Conservation (phyloP, 495 filamentous ascomycete species). For the Penicillium parvum region DNA sequence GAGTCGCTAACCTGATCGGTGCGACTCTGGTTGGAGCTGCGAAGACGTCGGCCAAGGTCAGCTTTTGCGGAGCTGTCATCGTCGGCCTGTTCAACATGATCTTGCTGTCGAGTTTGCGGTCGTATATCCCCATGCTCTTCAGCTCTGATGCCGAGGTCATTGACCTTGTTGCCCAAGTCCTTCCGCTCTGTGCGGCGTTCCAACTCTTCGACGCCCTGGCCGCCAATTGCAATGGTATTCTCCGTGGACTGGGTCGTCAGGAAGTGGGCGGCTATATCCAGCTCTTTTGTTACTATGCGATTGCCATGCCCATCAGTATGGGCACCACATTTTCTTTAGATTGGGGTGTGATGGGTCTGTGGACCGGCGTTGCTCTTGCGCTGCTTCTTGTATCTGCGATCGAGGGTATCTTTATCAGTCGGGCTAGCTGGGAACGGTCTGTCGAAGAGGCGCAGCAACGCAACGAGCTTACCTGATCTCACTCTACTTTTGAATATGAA, state of each 20-base stretch:
- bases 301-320: conserved; percentile 82
- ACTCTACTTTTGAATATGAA: no score
- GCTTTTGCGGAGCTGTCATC: conserved; percentile 56
- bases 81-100: conserved; percentile 75
- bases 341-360: conserved; percentile 74
- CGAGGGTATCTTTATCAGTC: conserved; percentile 62
- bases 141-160: conserved; percentile 78
- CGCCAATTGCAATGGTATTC: conserved; percentile 71
- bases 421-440: conserved; percentile 66
- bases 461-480: conserved; percentile 57
- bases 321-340: conserved; percentile 64
- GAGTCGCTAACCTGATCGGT: conserved; percentile 63
- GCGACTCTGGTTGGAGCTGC: conserved; percentile 67
- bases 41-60: conserved; percentile 64
- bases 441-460: conserved; percentile 67
- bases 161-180: conserved; percentile 60
- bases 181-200: conserved; percentile 80
- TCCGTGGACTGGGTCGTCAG: conserved; percentile 80
- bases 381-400: conserved; percentile 58
- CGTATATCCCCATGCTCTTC: conserved; percentile 71
- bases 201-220: conserved; percentile 83
- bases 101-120: conserved; percentile 57
- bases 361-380: conserved; percentile 74
- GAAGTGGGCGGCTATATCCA: conserved; percentile 86
- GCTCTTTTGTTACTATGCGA: conserved; percentile 75